A percentile compares a stretch with the other conserved stretches of the same genome.
phyloP scores from a whole-genome alignment of 371 early-diverging fungal genomes.

The Mucor indicus region DNA sequence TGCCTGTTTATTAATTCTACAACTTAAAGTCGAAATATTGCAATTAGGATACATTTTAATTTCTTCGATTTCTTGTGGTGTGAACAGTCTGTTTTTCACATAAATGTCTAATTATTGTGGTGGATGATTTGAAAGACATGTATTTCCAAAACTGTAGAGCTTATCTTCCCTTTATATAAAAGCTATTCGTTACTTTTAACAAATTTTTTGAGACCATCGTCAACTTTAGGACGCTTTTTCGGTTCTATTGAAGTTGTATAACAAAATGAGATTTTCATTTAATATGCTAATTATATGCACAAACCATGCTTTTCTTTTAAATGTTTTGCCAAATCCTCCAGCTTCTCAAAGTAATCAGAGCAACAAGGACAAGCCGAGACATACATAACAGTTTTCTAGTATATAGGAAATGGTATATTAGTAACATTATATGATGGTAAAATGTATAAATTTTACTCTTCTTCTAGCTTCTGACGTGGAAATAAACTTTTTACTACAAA shows the following conservation, averaged over 20 bases:
- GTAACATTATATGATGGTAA: too few relatives aligned
- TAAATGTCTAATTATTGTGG: neutral
- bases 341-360: constrained; percentile 4
- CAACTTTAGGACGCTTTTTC: constrained; percentile 5
- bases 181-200: constrained; percentile 1
- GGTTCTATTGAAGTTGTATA: constrained; percentile 8
- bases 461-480: too few relatives aligned
- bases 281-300: constrained; percentile 1
- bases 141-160: neutral
- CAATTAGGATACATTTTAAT: too few relatives aligned
- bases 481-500: too few relatives aligned
- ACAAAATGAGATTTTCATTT: constrained; percentile 2
- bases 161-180: constrained; percentile 3
- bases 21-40: too few relatives aligned
- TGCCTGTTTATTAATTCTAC: too few relatives aligned
- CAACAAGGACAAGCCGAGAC: constrained; percentile 2
- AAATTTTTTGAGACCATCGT: constrained; percentile 9
- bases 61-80: neutral
- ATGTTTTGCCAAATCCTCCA: constrained; percentile 4
- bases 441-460: too few relatives aligned
- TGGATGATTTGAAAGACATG: constrained; percentile 1
- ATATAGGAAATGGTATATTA: constrained; percentile 2
- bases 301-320: constrained; percentile 8
- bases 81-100: neutral
- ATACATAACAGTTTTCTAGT: constrained; percentile 2